Evolutionary conservation across 768 basidiomycete genomes (phyloP).

Genomic region (Auriscalpium vulgare): DNA sequence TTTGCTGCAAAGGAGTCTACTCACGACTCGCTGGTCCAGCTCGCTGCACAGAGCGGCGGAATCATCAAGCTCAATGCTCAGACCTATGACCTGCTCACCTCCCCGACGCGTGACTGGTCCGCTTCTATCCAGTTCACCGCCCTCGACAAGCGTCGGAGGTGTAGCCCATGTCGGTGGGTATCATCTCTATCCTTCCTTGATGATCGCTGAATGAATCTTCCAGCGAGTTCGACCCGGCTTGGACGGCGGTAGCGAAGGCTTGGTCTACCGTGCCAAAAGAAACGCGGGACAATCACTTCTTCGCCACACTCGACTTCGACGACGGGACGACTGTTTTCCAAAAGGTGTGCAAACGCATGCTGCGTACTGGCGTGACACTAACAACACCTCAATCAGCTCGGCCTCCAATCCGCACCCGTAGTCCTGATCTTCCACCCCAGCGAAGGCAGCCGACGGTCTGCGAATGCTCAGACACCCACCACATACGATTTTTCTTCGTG

Average conservation of each 20-base stretch:
- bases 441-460: slow-evolving; percentile 59
- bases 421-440: slow-evolving; percentile 69
- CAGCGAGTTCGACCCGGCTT: slow-evolving; percentile 83
- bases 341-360: slow-evolving; percentile 40
- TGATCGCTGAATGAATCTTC: background rate
- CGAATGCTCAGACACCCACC: slow-evolving; percentile 43
- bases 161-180: slow-evolving; percentile 84
- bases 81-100: slow-evolving; percentile 70
- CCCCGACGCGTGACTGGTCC: slow-evolving; percentile 77
- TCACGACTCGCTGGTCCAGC: slow-evolving; percentile 54
- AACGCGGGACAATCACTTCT: slow-evolving; percentile 81
- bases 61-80: slow-evolving; percentile 72
- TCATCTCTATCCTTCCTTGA: background rate
- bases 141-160: slow-evolving; percentile 69
- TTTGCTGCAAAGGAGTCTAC: slow-evolving; percentile 22
- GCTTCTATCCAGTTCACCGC: slow-evolving; percentile 88
- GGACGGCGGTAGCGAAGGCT: slow-evolving; percentile 73
- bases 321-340: slow-evolving; percentile 70
- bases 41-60: slow-evolving; percentile 69
- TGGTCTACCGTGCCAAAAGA: slow-evolving; percentile 58
- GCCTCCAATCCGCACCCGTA: slow-evolving; percentile 77
- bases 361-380: no score
- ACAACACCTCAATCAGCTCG: slow-evolving; percentile 44
- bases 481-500: slow-evolving; percentile 79
- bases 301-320: slow-evolving; percentile 86